Percentiles rank a stretch among this genome's conserved stretches.
Evolutionary conservation across 768 basidiomycete genomes (phyloP).

Genomic region (Termitomyces sp.): DNA sequence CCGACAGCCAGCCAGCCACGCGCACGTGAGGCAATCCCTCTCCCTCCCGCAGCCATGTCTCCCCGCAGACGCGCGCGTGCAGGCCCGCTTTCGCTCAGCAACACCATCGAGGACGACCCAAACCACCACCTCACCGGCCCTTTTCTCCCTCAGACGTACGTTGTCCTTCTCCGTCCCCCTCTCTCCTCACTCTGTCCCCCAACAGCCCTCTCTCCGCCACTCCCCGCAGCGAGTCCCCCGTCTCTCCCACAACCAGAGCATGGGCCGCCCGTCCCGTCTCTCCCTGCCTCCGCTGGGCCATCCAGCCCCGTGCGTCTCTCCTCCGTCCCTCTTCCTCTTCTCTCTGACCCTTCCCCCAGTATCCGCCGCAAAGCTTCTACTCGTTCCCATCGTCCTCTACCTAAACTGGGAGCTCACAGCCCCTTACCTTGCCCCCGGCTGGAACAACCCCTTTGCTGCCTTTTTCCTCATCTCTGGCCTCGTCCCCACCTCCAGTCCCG

Average conservation of each 20-base stretch:
- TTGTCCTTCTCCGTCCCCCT: slow-evolving; percentile 13
- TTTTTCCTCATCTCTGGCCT: slow-evolving; percentile 70
- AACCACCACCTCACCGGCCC: slow-evolving; percentile 60
- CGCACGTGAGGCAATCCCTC: too few species aligned
- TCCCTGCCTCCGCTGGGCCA: slow-evolving; percentile 65
- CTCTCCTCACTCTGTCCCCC: slow-evolving; percentile 12
- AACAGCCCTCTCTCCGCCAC: slow-evolving; percentile 14
- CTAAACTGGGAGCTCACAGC: slow-evolving; percentile 57
- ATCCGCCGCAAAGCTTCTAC: slow-evolving; percentile 64
- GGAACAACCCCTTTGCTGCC: slow-evolving; percentile 69
- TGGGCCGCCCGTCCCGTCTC: slow-evolving; percentile 19
- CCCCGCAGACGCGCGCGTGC: slow-evolving; percentile 1
- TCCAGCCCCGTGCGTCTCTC: slow-evolving; percentile 57
- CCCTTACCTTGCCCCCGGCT: slow-evolving; percentile 38
- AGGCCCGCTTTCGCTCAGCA: slow-evolving; percentile 6
- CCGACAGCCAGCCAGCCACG: too few species aligned
- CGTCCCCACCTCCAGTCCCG: slow-evolving; percentile 45
- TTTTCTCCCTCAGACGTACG: slow-evolving; percentile 61
- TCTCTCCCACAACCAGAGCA: slow-evolving; percentile 9
- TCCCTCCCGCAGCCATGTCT: too few species aligned
- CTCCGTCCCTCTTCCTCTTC: neutral
- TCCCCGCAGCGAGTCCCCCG: slow-evolving; percentile 33
- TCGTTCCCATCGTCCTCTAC: slow-evolving; percentile 57
- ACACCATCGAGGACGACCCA: slow-evolving; percentile 35
- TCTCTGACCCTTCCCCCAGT: slow-evolving; percentile 28